Evolutionary conservation across 2,329 filamentous ascomycete species (phyloP).

Genomic region (Verticillium nonalfalfae): DNA sequence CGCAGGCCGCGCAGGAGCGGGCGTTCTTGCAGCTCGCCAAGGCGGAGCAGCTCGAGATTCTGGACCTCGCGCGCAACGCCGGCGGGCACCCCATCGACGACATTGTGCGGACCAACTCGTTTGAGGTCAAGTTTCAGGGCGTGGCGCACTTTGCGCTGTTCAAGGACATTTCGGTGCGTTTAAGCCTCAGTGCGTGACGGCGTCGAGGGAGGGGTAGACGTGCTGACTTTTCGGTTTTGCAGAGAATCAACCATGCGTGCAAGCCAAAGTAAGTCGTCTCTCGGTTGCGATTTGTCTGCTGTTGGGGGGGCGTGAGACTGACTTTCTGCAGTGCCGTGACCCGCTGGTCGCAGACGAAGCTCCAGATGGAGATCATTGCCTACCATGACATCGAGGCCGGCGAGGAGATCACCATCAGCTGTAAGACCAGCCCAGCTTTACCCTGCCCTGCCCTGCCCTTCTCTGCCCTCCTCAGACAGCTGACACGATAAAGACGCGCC

Average conservation of each 20-base stretch:
- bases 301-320: not conserved
- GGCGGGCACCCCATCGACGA: slow-evolving; percentile 24
- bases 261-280: slow-evolving; percentile 22
- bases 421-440: slow-evolving; percentile 12
- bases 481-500: slow-evolving; percentile 15
- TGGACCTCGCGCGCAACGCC: slow-evolving; percentile 20
- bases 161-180: slow-evolving; percentile 24
- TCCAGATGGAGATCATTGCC: slow-evolving; percentile 24
- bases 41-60: slow-evolving; percentile 13
- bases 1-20: slow-evolving; percentile 18
- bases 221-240: not conserved
- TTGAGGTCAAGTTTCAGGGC: slow-evolving; percentile 16
- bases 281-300: not conserved
- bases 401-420: slow-evolving; percentile 29
- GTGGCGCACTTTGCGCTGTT: slow-evolving; percentile 22
- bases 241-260: slow-evolving; percentile 30
- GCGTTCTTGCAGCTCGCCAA: slow-evolving; percentile 20
- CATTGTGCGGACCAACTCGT: slow-evolving; percentile 25
- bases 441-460: not conserved
- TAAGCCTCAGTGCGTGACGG: no score
- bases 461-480: not conserved
- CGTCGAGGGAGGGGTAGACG: no score
- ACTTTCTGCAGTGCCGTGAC: slow-evolving; percentile 20
- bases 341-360: slow-evolving; percentile 20
- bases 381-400: slow-evolving; percentile 24